These are phyloP conservation scores for Meyerozyma smithsonii DNA, from an alignment of 1,139 yeast genomes.

Conservation along the genomic window DNA sequence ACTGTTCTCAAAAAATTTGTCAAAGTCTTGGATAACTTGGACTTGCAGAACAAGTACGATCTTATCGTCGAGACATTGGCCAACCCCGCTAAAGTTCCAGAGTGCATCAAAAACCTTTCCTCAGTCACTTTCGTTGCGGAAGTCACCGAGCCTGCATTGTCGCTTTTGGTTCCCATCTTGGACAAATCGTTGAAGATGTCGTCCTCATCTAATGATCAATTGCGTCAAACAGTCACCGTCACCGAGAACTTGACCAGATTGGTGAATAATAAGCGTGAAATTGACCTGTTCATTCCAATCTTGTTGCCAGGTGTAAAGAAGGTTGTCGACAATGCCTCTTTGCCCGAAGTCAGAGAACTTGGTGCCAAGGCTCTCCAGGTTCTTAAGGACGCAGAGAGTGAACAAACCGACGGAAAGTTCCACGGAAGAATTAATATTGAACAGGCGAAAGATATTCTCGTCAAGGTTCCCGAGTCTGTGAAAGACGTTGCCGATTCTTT, in stretches of 20 bases:
- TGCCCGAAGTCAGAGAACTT: conserved; percentile 94
- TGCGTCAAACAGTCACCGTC: conserved; percentile 94
- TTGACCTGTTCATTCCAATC: conserved; percentile 80
- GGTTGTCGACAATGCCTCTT: conserved; percentile 84
- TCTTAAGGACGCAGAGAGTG: conserved; percentile 73
- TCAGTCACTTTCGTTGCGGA: conserved; percentile 97
- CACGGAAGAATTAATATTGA: conserved; percentile 66
- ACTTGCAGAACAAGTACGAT: conserved; percentile 81
- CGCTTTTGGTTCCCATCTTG: conserved; percentile 86
- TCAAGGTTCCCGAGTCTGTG: conserved; percentile 28
- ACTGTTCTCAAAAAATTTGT: conserved; percentile 68
- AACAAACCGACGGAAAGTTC: conserved; percentile 61
- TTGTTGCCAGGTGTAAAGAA: conserved; percentile 86
- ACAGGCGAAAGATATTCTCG: conserved; percentile 47
- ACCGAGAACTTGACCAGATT: conserved; percentile 93
- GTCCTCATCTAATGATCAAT: conserved; percentile 89
- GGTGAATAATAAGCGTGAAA: conserved; percentile 90
- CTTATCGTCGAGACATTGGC: conserved; percentile 84
- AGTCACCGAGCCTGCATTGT: conserved; percentile 92
- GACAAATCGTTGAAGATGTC: conserved; percentile 86
- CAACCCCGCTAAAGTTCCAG: conserved; percentile 83
- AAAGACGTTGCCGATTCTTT: conserved; percentile 19
- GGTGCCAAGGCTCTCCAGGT: conserved; percentile 83
- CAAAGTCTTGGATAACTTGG: conserved; percentile 84
- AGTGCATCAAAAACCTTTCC: conserved; percentile 82